Evolutionary conservation across 257 asterid species (phyloP), one percentile per base, ranked within the genome.

Genomic region (Paraleonurus japonicus): DNA sequence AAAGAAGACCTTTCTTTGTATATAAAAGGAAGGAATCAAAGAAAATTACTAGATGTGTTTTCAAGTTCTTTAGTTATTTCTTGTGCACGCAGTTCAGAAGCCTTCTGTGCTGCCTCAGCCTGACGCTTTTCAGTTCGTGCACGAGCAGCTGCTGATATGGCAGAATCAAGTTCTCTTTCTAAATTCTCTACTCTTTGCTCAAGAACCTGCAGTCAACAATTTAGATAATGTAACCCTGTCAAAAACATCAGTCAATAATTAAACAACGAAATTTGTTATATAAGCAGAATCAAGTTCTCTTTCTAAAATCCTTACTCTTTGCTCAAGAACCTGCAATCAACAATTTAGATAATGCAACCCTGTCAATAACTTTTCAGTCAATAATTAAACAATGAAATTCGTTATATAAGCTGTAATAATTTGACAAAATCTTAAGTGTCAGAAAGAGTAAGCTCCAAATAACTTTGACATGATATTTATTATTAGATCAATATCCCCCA

Each of bases 101-200:
- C 91, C 78, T 87, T 95, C 76, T 95, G 96, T 16, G 87, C 86
- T 15, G 89, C 92, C 88, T 92, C 96, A 35, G 97, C 99, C 71
- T 87, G 96, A 27, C 99, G 91, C 78, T 90, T 95, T 50, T 95
- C 97, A 19, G 84, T 86, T 1, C 98, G 96, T 47, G 99, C 96
- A 71, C 74, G 96, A 30, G 99, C 98, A 73, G 99, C 96, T 57
- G 97, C 98, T 17, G 98, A 89, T 65, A 95, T 95, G 59, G 99
- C 87, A 70, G 95, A 83, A 83, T 95, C 99, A 8, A 95, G 86
- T 86, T 92, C 96, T 77, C 94, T 80, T 76, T 88, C 98, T 81
- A 95, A 83, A 57, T 92, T 89, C 80, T 86, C 89, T 24, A 95
- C 98, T 80, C 99, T 88, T 79, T 87, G 98, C 83, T 95, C 98